phyloP scores from a whole-genome alignment of 2,329 filamentous ascomycete species.

The Aspergillus melleus region DNA sequence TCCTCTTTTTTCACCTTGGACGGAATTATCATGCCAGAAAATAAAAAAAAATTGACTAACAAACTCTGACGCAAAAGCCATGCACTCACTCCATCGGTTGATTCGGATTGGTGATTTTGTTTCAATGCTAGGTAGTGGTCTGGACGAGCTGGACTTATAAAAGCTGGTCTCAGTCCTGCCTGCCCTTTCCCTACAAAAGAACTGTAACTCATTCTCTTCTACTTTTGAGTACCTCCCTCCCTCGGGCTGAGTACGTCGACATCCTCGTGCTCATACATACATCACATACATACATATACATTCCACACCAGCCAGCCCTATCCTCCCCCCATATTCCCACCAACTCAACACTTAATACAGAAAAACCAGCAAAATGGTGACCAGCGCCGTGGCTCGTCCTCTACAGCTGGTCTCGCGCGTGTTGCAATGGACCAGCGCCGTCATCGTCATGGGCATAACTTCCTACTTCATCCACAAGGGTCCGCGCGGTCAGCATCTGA shows the following conservation, averaged over 20 bases:
- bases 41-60: neutral
- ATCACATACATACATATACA: neutral
- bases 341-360: neutral
- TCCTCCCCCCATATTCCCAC: neutral
- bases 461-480: conserved; percentile 40
- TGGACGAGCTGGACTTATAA: conserved; percentile 3
- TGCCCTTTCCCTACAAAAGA: neutral
- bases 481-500: conserved; percentile 34
- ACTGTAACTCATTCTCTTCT: neutral
- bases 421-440: conserved; percentile 41
- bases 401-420: conserved; percentile 31
- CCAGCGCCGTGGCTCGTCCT: conserved; percentile 29
- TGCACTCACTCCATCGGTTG: conserved; percentile 6
- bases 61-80: conserved; percentile 13
- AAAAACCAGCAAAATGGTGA: conserved; percentile 19
- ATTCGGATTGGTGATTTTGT: conserved; percentile 3
- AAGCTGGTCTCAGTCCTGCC: neutral
- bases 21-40: neutral
- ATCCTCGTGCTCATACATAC: neutral
- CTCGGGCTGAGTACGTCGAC: neutral
- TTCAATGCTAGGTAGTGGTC: conserved; percentile 2
- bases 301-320: neutral
- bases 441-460: conserved; percentile 44
- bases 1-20: neutral
- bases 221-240: neutral